These are phyloP conservation scores for Talaromyces sp. DNA, from an alignment of 2,329 filamentous ascomycete species.

Conservation along the genomic window DNA sequence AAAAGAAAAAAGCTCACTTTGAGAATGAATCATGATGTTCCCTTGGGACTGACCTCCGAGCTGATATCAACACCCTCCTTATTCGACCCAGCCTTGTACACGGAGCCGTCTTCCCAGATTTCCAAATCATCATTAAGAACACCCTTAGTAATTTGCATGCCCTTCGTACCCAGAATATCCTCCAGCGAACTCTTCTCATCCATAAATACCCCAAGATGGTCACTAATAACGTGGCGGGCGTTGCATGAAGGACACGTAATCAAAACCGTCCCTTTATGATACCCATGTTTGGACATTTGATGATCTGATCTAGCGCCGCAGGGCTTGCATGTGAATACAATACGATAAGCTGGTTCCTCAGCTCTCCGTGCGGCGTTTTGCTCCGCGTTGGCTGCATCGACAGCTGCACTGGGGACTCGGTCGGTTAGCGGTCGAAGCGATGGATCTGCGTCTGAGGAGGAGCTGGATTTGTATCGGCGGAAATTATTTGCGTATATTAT, in stretches of 20 bases:
- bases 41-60: constrained; percentile 1
- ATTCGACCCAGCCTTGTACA: constrained; percentile 25
- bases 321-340: constrained; percentile 89
- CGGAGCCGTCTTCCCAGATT: constrained; percentile 73
- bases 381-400: constrained; percentile 30
- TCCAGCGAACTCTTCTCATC: constrained; percentile 40
- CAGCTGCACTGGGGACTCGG: constrained; percentile 22
- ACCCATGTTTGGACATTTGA: constrained; percentile 85
- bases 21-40: not conserved
- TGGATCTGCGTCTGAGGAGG: constrained; percentile 21
- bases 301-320: constrained; percentile 78
- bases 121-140: constrained; percentile 79
- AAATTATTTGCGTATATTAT: constrained; percentile 1
- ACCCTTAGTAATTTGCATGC: constrained; percentile 74
- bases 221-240: constrained; percentile 84
- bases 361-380: constrained; percentile 34
- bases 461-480: constrained; percentile 29
- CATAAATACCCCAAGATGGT: constrained; percentile 66
- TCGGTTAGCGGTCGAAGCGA: constrained; percentile 32
- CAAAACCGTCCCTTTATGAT: constrained; percentile 82
- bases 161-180: constrained; percentile 37
- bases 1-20: not conserved
- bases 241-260: constrained; percentile 83
- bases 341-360: constrained; percentile 67
- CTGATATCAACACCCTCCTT: constrained; percentile 18